Percentiles rank a stretch among this genome's conserved stretches.
Conservation (phyloP, 2,329 filamentous ascomycete genomes). For the Colletotrichum sp. region DNA sequence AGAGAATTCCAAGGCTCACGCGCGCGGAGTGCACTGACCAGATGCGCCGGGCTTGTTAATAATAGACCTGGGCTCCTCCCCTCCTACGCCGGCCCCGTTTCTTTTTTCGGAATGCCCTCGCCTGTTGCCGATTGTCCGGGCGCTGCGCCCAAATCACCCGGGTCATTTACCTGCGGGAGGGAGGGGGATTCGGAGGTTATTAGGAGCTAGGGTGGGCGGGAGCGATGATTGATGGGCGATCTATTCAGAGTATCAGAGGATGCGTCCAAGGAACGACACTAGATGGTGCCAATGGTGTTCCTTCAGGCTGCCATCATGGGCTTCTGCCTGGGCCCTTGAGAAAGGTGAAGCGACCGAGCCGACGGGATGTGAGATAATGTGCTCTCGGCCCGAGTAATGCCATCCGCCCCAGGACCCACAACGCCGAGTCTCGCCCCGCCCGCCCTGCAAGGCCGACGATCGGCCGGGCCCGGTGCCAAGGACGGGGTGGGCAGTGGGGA, state of each 20-base stretch:
- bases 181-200: not conserved
- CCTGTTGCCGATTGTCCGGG: not conserved
- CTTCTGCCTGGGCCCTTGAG: too few species aligned
- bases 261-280: not conserved
- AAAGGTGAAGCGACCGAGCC: not conserved
- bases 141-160: not conserved
- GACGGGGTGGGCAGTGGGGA: not conserved
- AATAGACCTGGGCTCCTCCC: not conserved
- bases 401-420: not conserved
- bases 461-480: not conserved
- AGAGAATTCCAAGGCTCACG: not conserved
- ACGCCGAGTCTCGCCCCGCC: not conserved
- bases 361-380: too few species aligned
- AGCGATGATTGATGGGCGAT: not conserved
- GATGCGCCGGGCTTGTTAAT: not conserved
- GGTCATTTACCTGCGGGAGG: not conserved
- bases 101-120: slow-evolving; percentile 1
- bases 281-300: not conserved
- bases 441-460: not conserved
- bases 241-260: not conserved
- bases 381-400: not conserved
- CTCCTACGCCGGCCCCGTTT: not conserved
- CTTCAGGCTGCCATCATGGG: not conserved
- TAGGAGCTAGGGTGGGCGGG: not conserved
- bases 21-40: slow-evolving; percentile 2